These are phyloP conservation scores for Dispira parvispora DNA, from an alignment of 192 early-diverging fungal genomes.

Conservation along the genomic window DNA sequence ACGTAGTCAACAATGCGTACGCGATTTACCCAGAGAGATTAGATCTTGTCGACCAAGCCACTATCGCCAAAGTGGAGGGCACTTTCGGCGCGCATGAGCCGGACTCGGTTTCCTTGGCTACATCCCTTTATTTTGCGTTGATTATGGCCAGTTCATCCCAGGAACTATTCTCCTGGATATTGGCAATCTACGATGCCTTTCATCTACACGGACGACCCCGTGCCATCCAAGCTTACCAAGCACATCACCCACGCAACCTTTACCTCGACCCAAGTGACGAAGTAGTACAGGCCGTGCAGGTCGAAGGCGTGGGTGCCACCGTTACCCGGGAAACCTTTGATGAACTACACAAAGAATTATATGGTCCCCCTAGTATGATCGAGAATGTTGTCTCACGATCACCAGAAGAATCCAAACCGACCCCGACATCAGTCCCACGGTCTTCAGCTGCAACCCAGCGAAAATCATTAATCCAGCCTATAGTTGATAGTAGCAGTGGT, in stretches of 20 bases:
- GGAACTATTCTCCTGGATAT: conserved; percentile 1
- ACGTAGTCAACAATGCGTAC: conserved; percentile 20
- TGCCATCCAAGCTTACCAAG: neutral
- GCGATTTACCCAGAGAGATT: conserved; percentile 31
- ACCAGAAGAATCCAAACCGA: too few relatives aligned
- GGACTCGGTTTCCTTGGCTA: conserved; percentile 2
- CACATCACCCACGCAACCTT: neutral
- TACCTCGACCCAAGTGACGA: neutral
- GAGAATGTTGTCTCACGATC: too few relatives aligned
- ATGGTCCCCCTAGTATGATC: neutral
- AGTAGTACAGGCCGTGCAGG: neutral
- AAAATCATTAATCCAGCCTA: too few relatives aligned
- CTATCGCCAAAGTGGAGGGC: conserved; percentile 34
- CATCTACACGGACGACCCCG: conserved; percentile 1
- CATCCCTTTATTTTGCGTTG: conserved; percentile 4
- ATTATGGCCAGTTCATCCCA: conserved; percentile 2
- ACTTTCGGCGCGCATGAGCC: conserved; percentile 18
- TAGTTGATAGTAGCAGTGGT: too few relatives aligned
- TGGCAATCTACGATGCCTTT: neutral
- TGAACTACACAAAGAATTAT: neutral
- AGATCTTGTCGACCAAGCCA: conserved; percentile 26
- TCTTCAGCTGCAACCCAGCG: too few relatives aligned
- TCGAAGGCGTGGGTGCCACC: neutral
- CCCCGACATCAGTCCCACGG: too few relatives aligned
- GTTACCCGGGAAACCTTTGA: conserved; percentile 1